Evolutionary conservation across 148 eudicot genomes (phyloP).

Genomic region (Rhododendron williamsianum): DNA sequence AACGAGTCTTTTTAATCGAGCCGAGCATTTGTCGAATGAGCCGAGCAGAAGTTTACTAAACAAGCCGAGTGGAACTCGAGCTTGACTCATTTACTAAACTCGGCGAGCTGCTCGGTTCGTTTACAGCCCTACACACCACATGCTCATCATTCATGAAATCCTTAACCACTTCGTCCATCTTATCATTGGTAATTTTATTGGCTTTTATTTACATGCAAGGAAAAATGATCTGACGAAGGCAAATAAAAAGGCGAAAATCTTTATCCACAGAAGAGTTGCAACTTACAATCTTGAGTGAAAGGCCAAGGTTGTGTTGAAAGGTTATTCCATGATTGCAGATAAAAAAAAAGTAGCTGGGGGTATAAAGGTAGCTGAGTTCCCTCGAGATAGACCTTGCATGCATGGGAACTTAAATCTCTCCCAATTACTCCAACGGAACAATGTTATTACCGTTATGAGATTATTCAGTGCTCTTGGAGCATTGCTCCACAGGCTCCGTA

Average conservation of each 20-base stretch:
- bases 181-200: not conserved
- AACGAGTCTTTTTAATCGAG: too few relatives aligned
- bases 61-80: too few relatives aligned
- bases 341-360: not conserved
- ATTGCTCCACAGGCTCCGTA: too few relatives aligned
- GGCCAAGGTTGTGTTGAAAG: not conserved
- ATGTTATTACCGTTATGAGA: not conserved
- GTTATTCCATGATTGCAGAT: not conserved
- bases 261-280: not conserved
- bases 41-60: too few relatives aligned
- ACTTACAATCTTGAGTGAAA: not conserved
- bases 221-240: not conserved
- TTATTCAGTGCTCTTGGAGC: too few relatives aligned
- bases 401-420: conserved; percentile 10
- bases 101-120: too few relatives aligned
- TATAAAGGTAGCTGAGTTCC: not conserved
- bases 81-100: too few relatives aligned
- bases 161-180: too few relatives aligned
- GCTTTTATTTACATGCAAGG: not conserved
- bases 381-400: conserved; percentile 11
- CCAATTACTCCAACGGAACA: conserved; percentile 4
- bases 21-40: too few relatives aligned
- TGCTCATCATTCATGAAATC: not conserved
- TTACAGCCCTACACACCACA: not conserved
- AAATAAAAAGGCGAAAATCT: not conserved